Base-by-base conservation (phyloP, 1,139 yeast species). In the Zygosaccharomyces sapae region DNA sequence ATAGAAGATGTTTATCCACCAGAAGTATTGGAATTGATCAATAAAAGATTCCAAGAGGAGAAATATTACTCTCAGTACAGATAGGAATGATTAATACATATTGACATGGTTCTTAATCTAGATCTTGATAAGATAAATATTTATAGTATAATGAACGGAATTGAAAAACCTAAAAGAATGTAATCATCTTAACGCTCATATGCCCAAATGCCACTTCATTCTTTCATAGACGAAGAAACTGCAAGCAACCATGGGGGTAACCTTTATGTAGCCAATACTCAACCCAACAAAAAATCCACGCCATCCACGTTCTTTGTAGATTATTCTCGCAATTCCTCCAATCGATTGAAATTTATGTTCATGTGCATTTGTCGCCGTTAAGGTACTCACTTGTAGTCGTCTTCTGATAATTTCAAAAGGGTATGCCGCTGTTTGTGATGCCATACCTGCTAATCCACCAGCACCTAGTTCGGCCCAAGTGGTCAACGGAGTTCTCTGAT, bases 211-310 rank as follows among this genome's bases (percentile, higher is more conserved):
- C 55, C 73, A 70, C 70, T 92, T 92, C 69, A 83, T 75, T 53
- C 97, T 75, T 69, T 92, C 98, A 68, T 92, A 92, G 30, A 90
- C 96, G 65, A 81, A 90, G 67, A 90, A 92, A 12, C 96, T 85
- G 66, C 97, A 90, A 43, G 97, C 96, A 61, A 83, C 92, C 98
- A 92, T 92, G 13, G 99, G 99, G 18, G 86, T 81, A 38, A 92
- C 96, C 68, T 92, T 92, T 61, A 92, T 78, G 66, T 89, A 92
- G 1, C 99, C 98, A 57, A 94, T 92, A 56, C 94, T 83, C 60
- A 92, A 75, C 3, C 99, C 99, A 10, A 92, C 94, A 63, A 86
- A 92, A 63, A 85, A 88, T 3, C 98, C 98, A 56, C 80, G 73
- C 55, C 86, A 56, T 0, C 99, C 98, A 42, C 80, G 74, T 61